Base-by-base conservation (phyloP, 495 filamentous ascomycete genomes). In the Amphirosellinia nigrospora region DNA sequence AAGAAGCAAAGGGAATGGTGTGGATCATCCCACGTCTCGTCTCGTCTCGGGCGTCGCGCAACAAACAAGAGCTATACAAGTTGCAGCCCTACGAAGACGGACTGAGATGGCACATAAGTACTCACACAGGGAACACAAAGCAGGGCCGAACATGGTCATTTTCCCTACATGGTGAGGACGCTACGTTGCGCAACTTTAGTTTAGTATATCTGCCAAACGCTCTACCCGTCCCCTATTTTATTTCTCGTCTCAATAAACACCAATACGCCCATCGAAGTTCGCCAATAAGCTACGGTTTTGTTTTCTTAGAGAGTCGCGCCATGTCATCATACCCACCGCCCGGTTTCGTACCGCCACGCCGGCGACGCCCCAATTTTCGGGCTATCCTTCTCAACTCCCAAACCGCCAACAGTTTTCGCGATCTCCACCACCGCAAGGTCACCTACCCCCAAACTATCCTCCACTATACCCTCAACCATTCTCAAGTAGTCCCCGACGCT, bases 1-100 rank as follows among this genome's bases (percentile, higher is more conserved):
- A 21, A 34, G 55, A 68, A 19, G 21, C 28, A 50, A n/a, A 69
- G 53, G 66, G 26, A 69, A 69, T 69, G 66, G 58, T 15, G 30
- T 43, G n/a, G 55, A 32, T 45, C 34, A 56, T 60, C 26, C 66
- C 66, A 69, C 66, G 66, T 69, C 58, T 62, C 9, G 30, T 58
- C 66, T 62, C 66, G 66, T 69, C 58, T 62, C 9, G 30, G 34
- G 56, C 28, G 59, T 36, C 34, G 64, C 43, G 56, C 45, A 69
- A 62, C 56, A 43, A 69, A 53, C 66, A 30, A 19, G 21, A 52
- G 16, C 46, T 65, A 39, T 23, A 15, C 46, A 34, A 7, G 53
- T 62, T 50, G 34, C 56, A 53, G 66, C 45, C 56, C 34, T 62
- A 30, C 30, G 34, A 53, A 61, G 3, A 15, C 30, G 38, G 60